phyloP scores from a whole-genome alignment of 306 rosid genomes.

The Casuarina cunninghamiana region DNA sequence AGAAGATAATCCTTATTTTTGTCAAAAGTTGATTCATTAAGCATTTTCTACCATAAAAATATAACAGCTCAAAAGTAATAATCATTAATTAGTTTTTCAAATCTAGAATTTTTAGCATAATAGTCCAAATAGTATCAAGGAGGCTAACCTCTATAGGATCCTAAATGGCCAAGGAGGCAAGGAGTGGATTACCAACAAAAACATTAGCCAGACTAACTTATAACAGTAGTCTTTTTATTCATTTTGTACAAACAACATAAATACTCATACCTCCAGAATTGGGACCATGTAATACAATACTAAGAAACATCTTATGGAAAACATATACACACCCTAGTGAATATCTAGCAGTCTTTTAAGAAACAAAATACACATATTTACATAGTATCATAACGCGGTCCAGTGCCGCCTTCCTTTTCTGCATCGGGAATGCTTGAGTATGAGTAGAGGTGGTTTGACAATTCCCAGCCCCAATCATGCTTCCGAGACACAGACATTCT shows the following conservation, averaged over 20 bases:
- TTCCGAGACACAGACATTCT: slow-evolving; percentile 40
- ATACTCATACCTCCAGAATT: neutral
- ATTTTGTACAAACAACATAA: neutral
- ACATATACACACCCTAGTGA: neutral
- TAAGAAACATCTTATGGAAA: neutral
- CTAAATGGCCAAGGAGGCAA: too few species aligned
- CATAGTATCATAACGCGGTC: slow-evolving; percentile 27
- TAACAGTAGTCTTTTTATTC: neutral
- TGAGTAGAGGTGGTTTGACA: slow-evolving; percentile 43
- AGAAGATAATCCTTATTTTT: too few species aligned
- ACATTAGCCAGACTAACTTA: too few species aligned
- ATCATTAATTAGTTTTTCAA: too few species aligned
- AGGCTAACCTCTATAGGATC: too few species aligned
- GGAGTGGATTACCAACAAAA: too few species aligned
- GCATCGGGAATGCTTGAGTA: slow-evolving; percentile 53
- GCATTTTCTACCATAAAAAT: too few species aligned
- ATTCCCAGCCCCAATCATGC: slow-evolving; percentile 53
- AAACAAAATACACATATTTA: neutral
- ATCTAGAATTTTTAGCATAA: too few species aligned
- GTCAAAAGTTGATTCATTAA: too few species aligned
- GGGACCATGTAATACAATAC: neutral
- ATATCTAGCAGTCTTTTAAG: neutral
- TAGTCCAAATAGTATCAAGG: too few species aligned
- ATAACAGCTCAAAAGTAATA: too few species aligned
- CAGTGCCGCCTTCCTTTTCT: slow-evolving; percentile 43